Evolutionary conservation across 2,329 filamentous ascomycete species (phyloP), one percentile per base, ranked within the genome.

Genomic region (Endocalyx cinctus): DNA sequence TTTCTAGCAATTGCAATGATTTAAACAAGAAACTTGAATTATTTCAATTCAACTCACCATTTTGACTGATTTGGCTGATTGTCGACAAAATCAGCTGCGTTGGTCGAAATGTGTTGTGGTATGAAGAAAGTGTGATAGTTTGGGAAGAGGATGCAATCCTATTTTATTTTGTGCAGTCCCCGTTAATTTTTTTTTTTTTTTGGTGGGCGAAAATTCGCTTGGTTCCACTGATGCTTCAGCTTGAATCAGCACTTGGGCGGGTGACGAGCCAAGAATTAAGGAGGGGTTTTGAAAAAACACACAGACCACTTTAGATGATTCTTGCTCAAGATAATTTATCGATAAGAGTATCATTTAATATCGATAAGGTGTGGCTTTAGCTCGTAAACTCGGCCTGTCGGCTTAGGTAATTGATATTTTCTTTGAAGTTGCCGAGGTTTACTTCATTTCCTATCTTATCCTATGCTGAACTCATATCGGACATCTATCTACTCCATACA

Each of bases 31-130:
- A n/a, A n/a, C n/a, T n/a, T n/a, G n/a, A n/a, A 55, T 58, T 57
- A 33, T 33, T 27, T 35, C 34, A 29, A 39, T 57, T 69, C 46
- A 69, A 80, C 79, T 82, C 69, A 83, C 79, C 79, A 83, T 83
- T 64, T 74, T 82, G 77, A 73, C 65, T 67, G 67, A 63, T 64
- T 68, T 68, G 60, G 58, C 64, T 63, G 66, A 63, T 60, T 55
- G 60, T 34, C 31, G 38, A 42, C 34, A 35, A 34, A 17, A 40
- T 44, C 50, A 50, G 50, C 50, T 47, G 38, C 27, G 42, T 39
- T 42, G 37, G 41, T 50, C 35, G 42, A 45, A 34, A 35, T 31
- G 35, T 17, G 30, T 41, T 43, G 39, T 25, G 29, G 22, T 40
- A 39, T 40, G 34, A 27, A 31, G n/a, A n/a, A n/a, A n/a, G n/a